Conservation (phyloP, 2,329 filamentous ascomycete species). For the Tolypocladium tropicale region DNA sequence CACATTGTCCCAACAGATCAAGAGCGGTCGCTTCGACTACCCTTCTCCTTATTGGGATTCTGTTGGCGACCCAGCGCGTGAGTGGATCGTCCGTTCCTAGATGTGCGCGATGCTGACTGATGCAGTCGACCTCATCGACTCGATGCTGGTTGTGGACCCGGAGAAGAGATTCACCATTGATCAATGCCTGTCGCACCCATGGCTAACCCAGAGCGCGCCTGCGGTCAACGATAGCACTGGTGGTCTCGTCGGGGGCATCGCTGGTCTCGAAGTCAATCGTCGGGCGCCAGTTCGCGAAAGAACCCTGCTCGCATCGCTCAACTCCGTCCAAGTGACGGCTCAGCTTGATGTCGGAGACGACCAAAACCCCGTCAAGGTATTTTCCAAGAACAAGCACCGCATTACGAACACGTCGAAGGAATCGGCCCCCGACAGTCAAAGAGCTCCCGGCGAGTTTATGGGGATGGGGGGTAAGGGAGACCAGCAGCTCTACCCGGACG, state of each 20-base stretch:
- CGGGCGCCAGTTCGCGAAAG: slow-evolving; percentile 73
- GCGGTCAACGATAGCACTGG: slow-evolving; percentile 79
- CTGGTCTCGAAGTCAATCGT: slow-evolving; percentile 70
- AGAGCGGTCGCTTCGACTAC: slow-evolving; percentile 81
- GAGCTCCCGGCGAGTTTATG: slow-evolving; percentile 68
- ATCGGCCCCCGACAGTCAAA: slow-evolving; percentile 53
- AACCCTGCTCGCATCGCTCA: slow-evolving; percentile 74
- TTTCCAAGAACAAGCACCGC: slow-evolving; percentile 53
- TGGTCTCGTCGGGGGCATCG: slow-evolving; percentile 79
- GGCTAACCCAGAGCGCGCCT: slow-evolving; percentile 57
- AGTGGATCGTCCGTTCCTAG: slow-evolving; percentile 15
- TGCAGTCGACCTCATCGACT: slow-evolving; percentile 74
- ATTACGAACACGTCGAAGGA: slow-evolving; percentile 40
- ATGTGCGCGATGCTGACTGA: not conserved
- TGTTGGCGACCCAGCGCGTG: slow-evolving; percentile 56
- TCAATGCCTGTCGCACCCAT: slow-evolving; percentile 83
- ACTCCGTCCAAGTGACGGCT: slow-evolving; percentile 52
- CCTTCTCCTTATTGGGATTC: slow-evolving; percentile 82
- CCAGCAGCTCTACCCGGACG: slow-evolving; percentile 61
- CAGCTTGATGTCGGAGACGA: slow-evolving; percentile 45
- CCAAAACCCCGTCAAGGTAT: slow-evolving; percentile 59
- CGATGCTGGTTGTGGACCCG: slow-evolving; percentile 84
- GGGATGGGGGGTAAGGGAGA: slow-evolving; percentile 81
- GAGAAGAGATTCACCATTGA: slow-evolving; percentile 79
- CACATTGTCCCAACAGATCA: slow-evolving; percentile 81